Evolutionary conservation across 139 green algal genomes (phyloP).

Genomic region (Chlamydomonas asymmetrica): DNA sequence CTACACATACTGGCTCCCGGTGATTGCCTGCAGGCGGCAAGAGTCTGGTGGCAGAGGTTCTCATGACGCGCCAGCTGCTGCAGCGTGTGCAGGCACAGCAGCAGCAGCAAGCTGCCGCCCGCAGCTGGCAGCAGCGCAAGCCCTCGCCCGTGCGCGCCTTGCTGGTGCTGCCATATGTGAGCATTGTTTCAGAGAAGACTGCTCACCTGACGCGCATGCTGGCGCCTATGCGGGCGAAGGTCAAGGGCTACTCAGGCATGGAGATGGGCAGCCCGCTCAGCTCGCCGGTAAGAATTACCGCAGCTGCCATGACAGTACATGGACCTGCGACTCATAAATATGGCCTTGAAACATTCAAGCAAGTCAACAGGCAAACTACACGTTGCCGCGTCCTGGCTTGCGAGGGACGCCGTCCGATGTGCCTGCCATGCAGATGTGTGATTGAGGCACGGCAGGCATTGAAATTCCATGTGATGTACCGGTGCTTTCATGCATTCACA

Average conservation of each 20-base stretch:
- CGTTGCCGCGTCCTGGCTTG: no score
- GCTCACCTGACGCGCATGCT: slow-evolving; percentile 50
- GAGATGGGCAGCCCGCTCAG: slow-evolving; percentile 24
- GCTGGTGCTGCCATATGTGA: slow-evolving; percentile 72
- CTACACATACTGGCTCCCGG: no score
- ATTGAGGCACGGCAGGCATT: no score
- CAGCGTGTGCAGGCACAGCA: not conserved
- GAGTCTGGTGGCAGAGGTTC: slow-evolving; percentile 82
- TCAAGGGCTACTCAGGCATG: slow-evolving; percentile 55
- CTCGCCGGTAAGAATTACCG: not conserved
- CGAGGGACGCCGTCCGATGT: no score
- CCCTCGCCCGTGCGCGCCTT: slow-evolving; percentile 29
- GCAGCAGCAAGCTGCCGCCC: not conserved
- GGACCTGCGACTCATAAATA: not conserved
- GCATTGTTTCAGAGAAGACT: slow-evolving; percentile 68
- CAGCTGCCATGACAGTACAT: not conserved
- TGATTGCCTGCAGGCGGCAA: slow-evolving; percentile 72
- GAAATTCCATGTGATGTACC: no score
- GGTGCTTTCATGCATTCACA: no score
- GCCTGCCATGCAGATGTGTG: no score
- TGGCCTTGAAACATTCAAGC: no score
- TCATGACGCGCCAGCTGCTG: slow-evolving; percentile 72
- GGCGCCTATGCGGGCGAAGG: slow-evolving; percentile 26
- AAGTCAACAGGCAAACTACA: no score
- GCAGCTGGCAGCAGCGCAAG: not conserved